Percentiles rank a stretch among this genome's conserved stretches.
phyloP scores from a whole-genome alignment of 2,329 filamentous ascomycete genomes.

The Claviceps pusilla region DNA sequence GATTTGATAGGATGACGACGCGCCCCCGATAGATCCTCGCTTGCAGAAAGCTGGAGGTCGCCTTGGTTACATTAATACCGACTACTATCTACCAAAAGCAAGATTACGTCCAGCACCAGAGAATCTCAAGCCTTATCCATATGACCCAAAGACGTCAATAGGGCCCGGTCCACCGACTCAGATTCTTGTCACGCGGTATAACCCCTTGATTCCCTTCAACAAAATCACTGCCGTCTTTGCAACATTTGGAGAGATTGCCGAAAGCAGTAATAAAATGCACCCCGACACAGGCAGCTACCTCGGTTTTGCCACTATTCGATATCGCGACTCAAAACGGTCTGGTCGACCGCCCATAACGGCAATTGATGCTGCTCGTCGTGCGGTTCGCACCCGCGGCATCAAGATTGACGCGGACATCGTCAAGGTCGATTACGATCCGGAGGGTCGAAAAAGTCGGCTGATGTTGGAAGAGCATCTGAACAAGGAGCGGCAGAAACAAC shows the following conservation, averaged over 20 bases:
- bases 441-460: slow-evolving; percentile 66
- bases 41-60: slow-evolving; percentile 49
- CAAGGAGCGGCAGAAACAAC: slow-evolving; percentile 48
- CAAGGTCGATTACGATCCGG: slow-evolving; percentile 75
- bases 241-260: slow-evolving; percentile 72
- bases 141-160: slow-evolving; percentile 69
- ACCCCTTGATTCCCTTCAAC: slow-evolving; percentile 68
- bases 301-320: slow-evolving; percentile 83
- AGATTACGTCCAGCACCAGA: slow-evolving; percentile 61
- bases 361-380: slow-evolving; percentile 65
- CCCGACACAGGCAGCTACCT: slow-evolving; percentile 88
- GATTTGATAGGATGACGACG: slow-evolving; percentile 58
- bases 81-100: slow-evolving; percentile 55
- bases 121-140: slow-evolving; percentile 64
- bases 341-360: slow-evolving; percentile 42
- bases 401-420: slow-evolving; percentile 66
- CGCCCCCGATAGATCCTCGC: slow-evolving; percentile 68
- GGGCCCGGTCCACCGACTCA: slow-evolving; percentile 81
- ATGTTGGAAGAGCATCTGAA: slow-evolving; percentile 63
- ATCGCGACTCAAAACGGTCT: slow-evolving; percentile 51
- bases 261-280: slow-evolving; percentile 87
- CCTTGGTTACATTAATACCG: slow-evolving; percentile 52
- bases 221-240: slow-evolving; percentile 65
- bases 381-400: slow-evolving; percentile 60
- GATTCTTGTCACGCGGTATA: slow-evolving; percentile 90